Base-by-base conservation (phyloP, 2,329 filamentous ascomycete genomes). In the Stachybotrys echinatus region DNA sequence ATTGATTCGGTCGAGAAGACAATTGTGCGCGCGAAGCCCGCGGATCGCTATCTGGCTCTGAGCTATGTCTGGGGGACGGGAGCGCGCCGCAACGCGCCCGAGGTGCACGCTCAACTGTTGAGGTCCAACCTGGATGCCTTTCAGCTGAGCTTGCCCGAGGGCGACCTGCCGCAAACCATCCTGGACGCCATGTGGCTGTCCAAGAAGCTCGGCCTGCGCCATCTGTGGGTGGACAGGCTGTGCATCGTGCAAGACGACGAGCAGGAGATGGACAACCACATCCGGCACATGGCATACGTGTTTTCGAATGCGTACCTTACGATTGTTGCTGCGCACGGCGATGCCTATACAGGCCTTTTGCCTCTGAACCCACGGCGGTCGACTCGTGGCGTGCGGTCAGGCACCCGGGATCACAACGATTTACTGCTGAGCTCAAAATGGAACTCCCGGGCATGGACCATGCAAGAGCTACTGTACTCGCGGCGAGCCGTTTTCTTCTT, bases 161-260 rank as follows among this genome's bases (percentile, higher is more conserved):
- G 59, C 8, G 66, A 70, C 17, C 58, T 74, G 17, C 71, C 69
- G 34, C 64, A 68, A 47, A 72, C 71, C 5, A 69, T 74, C 48
- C 49, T 66, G n/a, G 72, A 74, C 52, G 71, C 71, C 51, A 71
- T 75, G 53, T 72, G 70, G 67, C 57, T 75, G 19, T 62, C 70
- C 21, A 68, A 65, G 52, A 74, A 73, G 58, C 60, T 76, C 12
- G 69, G 68, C 1, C 63, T 74, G 20, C 66, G 67, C 3, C 67
- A 72, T 50, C 61, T 77, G 19, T 77, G 74, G 74, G 68, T 76
- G 31, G 74, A 77, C 53, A 63, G 67, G 31, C 61, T 74, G 45
- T 74, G 72, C 48, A 72, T 74, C 49, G 64, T 72, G 5, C 74
- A 77, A 55, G 71, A 75, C 48, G 69, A 74, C 49, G 60, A 63